phyloP scores from a whole-genome alignment of 441 rosid genomes.

The Populus hybrid region DNA sequence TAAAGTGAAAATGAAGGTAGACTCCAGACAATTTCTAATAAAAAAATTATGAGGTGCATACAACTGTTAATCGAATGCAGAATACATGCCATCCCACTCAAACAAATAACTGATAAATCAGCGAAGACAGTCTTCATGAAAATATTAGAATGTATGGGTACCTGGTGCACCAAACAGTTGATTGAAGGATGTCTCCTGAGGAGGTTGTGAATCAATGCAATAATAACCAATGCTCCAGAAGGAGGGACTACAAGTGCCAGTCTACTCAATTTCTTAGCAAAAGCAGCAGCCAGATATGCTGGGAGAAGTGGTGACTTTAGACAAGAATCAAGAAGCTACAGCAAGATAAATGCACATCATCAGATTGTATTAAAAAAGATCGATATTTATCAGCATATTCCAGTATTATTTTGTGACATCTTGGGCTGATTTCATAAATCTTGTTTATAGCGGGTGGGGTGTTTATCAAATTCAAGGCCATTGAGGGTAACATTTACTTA shows the following conservation, averaged over 20 bases:
- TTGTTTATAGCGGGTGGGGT: not conserved
- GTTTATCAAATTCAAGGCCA: not conserved
- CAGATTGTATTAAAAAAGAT: not conserved
- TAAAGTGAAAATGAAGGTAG: not conserved
- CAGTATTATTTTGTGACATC: not conserved
- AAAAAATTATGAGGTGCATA: not conserved
- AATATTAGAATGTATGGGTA: conserved; percentile 20
- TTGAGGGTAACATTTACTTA: not conserved
- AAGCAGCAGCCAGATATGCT: conserved; percentile 93
- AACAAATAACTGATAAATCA: not conserved
- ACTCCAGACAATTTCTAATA: not conserved
- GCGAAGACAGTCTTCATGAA: not conserved
- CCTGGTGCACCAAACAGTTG: conserved; percentile 87
- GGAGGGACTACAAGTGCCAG: conserved; percentile 73
- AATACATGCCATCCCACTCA: not conserved
- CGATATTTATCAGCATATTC: not conserved
- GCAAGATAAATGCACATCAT: conserved; percentile 15
- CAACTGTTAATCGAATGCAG: not conserved
- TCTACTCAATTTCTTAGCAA: conserved; percentile 82
- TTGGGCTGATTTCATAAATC: not conserved
- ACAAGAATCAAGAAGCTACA: conserved; percentile 95
- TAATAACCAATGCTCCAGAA: conserved; percentile 75
- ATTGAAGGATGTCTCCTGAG: conserved; percentile 85
- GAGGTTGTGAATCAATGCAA: conserved; percentile 83
- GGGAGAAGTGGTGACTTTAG: conserved; percentile 89